Percentiles rank a stretch among this genome's conserved stretches.
phyloP scores from a whole-genome alignment of 306 rosid species.

The Crotalaria pallida region DNA sequence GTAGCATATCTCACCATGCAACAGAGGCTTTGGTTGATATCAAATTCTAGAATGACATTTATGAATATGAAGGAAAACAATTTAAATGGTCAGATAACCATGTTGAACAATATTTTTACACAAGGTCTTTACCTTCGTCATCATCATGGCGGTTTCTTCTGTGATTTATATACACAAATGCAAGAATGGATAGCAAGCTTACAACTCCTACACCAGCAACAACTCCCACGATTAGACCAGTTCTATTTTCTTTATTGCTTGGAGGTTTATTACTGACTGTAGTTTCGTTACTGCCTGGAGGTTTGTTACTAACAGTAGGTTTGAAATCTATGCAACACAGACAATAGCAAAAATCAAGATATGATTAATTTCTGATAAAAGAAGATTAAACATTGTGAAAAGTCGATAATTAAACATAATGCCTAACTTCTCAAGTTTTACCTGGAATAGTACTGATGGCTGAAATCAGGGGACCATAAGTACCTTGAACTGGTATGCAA shows the following conservation, averaged over 20 bases:
- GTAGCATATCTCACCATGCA: neutral
- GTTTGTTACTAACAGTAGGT: slow-evolving; percentile 49
- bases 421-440: slow-evolving; percentile 20
- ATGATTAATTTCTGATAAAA: neutral
- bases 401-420: neutral
- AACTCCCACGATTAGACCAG: slow-evolving; percentile 55
- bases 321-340: slow-evolving; percentile 44
- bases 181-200: slow-evolving; percentile 27
- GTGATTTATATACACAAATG: slow-evolving; percentile 23
- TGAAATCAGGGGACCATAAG: slow-evolving; percentile 72
- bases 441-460: slow-evolving; percentile 76
- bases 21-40: neutral
- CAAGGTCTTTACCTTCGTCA: slow-evolving; percentile 47
- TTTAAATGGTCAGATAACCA: neutral
- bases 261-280: slow-evolving; percentile 50
- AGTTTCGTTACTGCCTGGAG: slow-evolving; percentile 47
- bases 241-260: slow-evolving; percentile 34
- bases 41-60: neutral
- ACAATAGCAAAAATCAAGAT: neutral
- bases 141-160: slow-evolving; percentile 41
- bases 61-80: neutral
- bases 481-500: slow-evolving; percentile 54
- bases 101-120: neutral
- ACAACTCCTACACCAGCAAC: slow-evolving; percentile 55
- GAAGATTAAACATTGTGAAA: neutral